A percentile compares a stretch with the other conserved stretches of the same genome.
These are phyloP conservation scores for Lumnitzera racemosa DNA, from an alignment of 345 rosid genomes.

Conservation along the genomic window DNA sequence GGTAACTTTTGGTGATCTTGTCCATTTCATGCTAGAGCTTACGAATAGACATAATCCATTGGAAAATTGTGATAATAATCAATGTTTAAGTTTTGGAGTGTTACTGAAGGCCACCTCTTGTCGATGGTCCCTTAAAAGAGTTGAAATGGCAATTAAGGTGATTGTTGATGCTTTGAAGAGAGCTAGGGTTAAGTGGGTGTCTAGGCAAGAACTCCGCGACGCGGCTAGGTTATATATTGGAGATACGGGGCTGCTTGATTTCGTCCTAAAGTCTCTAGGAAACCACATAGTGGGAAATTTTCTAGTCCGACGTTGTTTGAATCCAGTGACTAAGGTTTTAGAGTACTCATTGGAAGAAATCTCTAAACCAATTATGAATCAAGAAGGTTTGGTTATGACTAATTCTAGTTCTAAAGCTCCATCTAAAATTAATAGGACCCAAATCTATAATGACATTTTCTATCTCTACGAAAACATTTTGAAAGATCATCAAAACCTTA, in stretches of 20 bases:
- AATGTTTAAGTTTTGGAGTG: slow-evolving; percentile 26
- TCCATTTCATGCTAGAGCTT: slow-evolving; percentile 67
- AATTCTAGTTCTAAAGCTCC: slow-evolving; percentile 33
- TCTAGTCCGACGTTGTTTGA: slow-evolving; percentile 74
- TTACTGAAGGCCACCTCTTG: slow-evolving; percentile 41
- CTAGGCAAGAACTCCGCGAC: slow-evolving; percentile 91
- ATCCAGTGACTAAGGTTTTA: slow-evolving; percentile 83
- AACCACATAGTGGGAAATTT: slow-evolving; percentile 86
- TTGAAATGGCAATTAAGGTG: slow-evolving; percentile 80
- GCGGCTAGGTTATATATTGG: slow-evolving; percentile 84
- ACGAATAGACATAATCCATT: slow-evolving; percentile 40
- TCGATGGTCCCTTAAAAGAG: slow-evolving; percentile 82
- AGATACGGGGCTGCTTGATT: slow-evolving; percentile 87
- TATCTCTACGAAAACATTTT: slow-evolving; percentile 44
- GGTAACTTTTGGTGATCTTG: slow-evolving; percentile 58
- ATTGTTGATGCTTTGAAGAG: slow-evolving; percentile 67
- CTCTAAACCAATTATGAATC: slow-evolving; percentile 36
- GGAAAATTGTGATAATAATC: slow-evolving; percentile 24
- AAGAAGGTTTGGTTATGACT: slow-evolving; percentile 23
- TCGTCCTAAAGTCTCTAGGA: slow-evolving; percentile 83
- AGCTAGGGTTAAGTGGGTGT: slow-evolving; percentile 62
- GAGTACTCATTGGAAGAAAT: slow-evolving; percentile 84
- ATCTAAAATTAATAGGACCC: slow-evolving; percentile 50
- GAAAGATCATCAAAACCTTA: slow-evolving; percentile 38
- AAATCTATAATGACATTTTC: slow-evolving; percentile 57